A percentile compares a stretch with the other conserved stretches of the same genome.
phyloP scores from a whole-genome alignment of 352 stramenopile species.

The Pythium periplocum region DNA sequence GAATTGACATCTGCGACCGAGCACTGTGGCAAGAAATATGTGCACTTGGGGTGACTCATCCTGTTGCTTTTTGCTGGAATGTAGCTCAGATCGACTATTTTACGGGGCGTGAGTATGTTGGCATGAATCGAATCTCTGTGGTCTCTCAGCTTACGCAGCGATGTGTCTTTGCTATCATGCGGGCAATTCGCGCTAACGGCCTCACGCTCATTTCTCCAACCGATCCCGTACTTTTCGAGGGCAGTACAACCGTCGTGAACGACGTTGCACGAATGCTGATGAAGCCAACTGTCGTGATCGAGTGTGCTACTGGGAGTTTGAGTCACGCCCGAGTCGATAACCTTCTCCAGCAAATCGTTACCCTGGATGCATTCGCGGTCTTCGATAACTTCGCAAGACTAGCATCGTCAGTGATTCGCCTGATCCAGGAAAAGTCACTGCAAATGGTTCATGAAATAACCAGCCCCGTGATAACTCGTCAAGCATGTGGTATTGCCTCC shows the following conservation, averaged over 20 bases:
- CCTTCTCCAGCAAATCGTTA: constrained; percentile 3
- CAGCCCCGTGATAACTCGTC: no score
- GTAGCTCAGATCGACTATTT: constrained; percentile 35
- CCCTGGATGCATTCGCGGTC: constrained; percentile 1
- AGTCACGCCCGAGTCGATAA: background rate
- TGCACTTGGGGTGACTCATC: constrained; percentile 9
- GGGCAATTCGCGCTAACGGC: constrained; percentile 25
- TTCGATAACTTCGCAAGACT: no score
- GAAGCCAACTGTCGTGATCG: constrained; percentile 26
- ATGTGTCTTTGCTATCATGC: constrained; percentile 43
- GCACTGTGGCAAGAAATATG: constrained; percentile 3
- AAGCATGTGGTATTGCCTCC: no score
- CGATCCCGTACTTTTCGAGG: constrained; percentile 1
- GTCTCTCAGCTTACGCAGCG: constrained; percentile 47
- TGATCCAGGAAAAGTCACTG: no score
- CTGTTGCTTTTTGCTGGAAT: constrained; percentile 16
- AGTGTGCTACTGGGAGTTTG: constrained; percentile 1
- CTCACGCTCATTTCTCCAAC: constrained; percentile 23
- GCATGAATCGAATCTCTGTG: constrained; percentile 23
- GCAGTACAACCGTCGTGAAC: constrained; percentile 11
- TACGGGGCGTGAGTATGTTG: constrained; percentile 48
- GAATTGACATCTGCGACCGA: constrained; percentile 5
- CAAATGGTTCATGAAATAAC: no score
- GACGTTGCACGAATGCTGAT: constrained; percentile 28
- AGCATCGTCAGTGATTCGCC: no score